Percentiles rank a stretch among this genome's conserved stretches.
Evolutionary conservation across 768 basidiomycete species (phyloP).

Genomic region (Hemileccinum impolitum): DNA sequence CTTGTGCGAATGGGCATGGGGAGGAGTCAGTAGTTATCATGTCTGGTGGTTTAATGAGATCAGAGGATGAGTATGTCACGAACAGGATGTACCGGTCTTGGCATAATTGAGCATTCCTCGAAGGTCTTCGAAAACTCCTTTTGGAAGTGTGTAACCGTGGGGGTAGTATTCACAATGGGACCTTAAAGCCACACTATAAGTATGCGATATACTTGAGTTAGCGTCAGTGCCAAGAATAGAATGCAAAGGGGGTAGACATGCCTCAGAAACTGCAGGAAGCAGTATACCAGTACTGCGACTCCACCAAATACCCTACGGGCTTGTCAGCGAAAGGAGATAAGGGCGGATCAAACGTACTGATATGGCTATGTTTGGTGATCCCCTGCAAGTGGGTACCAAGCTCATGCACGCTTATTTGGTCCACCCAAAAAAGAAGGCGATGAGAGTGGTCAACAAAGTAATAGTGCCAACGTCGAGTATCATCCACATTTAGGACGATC

Average conservation of each 20-base stretch:
- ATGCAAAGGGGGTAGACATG: neutral
- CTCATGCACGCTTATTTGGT: neutral
- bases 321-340: neutral
- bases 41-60: neutral
- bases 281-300: slow-evolving; percentile 15
- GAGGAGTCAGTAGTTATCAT: slow-evolving; percentile 18
- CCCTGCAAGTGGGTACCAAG: slow-evolving; percentile 7
- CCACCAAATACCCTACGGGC: slow-evolving; percentile 7
- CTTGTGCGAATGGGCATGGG: slow-evolving; percentile 12
- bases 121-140: slow-evolving; percentile 5
- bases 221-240: neutral
- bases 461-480: slow-evolving; percentile 3
- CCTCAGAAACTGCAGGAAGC: neutral
- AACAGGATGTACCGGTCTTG: slow-evolving; percentile 6
- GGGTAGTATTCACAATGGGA: slow-evolving; percentile 17
- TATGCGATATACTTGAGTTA: neutral
- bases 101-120: slow-evolving; percentile 16
- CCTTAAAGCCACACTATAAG: slow-evolving; percentile 11
- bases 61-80: neutral
- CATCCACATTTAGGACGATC: slow-evolving; percentile 3
- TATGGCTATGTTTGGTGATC: slow-evolving; percentile 3
- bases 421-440: slow-evolving; percentile 18
- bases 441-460: slow-evolving; percentile 17
- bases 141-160: slow-evolving; percentile 1
- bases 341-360: slow-evolving; percentile 6